Conservation (phyloP, 2,329 filamentous ascomycete species). For the Harringtonia aguacate region DNA sequence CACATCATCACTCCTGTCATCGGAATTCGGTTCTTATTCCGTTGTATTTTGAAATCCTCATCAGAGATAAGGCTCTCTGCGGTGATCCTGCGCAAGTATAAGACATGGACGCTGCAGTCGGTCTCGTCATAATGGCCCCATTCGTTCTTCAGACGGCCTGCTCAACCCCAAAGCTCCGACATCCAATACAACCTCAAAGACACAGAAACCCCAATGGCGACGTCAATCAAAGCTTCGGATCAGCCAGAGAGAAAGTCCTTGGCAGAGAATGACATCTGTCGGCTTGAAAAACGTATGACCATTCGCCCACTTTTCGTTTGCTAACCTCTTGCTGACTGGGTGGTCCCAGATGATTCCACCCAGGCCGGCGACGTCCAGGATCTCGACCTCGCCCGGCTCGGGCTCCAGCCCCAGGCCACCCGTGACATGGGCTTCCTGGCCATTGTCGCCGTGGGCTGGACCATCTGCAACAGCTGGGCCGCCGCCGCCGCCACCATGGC, state of each 20-base stretch:
- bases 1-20: not conserved
- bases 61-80: no score
- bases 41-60: no score
- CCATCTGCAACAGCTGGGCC: conserved; percentile 17
- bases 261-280: not conserved
- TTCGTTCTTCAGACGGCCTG: no score
- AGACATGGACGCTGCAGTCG: no score
- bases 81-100: no score
- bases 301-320: no score
- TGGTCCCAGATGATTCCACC: not conserved
- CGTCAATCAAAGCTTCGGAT: no score
- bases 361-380: not conserved
- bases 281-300: not conserved
- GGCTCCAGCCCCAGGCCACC: conserved; percentile 1
- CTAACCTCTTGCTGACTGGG: not conserved
- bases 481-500: conserved; percentile 12
- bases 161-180: no score
- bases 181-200: no score
- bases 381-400: not conserved
- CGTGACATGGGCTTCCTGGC: conserved; percentile 7
- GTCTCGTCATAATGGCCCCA: no score
- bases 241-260: not conserved
- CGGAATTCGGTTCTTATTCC: no score
- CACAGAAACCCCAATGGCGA: no score
- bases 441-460: conserved; percentile 9